Evolutionary conservation across 129 eudicot genomes (phyloP).

Genomic region (Flaveria linearis): DNA sequence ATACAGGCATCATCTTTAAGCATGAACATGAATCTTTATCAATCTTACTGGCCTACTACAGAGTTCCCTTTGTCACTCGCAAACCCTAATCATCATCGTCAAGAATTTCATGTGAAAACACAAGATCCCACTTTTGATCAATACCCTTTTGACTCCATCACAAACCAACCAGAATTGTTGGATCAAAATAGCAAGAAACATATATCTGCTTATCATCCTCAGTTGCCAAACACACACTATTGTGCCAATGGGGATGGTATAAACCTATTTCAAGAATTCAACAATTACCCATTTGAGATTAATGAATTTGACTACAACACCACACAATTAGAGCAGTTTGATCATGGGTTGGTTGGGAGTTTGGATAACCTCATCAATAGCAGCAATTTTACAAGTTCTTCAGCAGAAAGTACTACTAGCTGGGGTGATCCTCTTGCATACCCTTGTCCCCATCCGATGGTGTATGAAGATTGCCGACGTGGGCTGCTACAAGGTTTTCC

Average conservation of each 20-base stretch:
- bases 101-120: slow-evolving; percentile 33
- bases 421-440: slow-evolving; percentile 42
- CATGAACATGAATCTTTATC: slow-evolving; percentile 38
- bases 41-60: slow-evolving; percentile 42
- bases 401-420: slow-evolving; percentile 49
- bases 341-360: slow-evolving; percentile 39
- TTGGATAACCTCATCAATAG: slow-evolving; percentile 37
- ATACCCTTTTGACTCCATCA: slow-evolving; percentile 35
- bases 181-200: slow-evolving; percentile 26
- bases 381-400: slow-evolving; percentile 41
- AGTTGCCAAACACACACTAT: slow-evolving; percentile 36
- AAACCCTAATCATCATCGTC: slow-evolving; percentile 30
- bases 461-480: slow-evolving; percentile 40
- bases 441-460: slow-evolving; percentile 33
- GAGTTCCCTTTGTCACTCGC: slow-evolving; percentile 35
- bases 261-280: slow-evolving; percentile 33
- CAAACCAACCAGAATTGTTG: slow-evolving; percentile 36
- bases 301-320: slow-evolving; percentile 30
- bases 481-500: slow-evolving; percentile 28
- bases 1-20: slow-evolving; percentile 26
- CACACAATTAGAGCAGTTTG: slow-evolving; percentile 39
- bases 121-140: slow-evolving; percentile 39
- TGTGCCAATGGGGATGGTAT: slow-evolving; percentile 19
- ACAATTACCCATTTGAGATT: slow-evolving; percentile 35
- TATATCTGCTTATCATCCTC: slow-evolving; percentile 24